Conservation (phyloP, 306 rosid species). For the Cucurbita maxima region DNA sequence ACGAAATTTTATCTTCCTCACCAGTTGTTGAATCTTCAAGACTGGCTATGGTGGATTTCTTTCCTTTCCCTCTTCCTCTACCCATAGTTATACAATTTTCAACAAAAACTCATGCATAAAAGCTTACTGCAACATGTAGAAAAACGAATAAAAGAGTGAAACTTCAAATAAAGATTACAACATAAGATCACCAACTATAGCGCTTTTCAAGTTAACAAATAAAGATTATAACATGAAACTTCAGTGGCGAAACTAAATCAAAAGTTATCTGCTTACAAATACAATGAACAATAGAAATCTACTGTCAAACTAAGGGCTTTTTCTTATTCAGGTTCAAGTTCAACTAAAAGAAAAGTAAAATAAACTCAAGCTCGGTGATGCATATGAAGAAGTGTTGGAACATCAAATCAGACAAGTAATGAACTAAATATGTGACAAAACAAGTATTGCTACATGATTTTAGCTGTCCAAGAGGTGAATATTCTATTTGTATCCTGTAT, state of each 20-base stretch:
- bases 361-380: neutral
- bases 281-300: neutral
- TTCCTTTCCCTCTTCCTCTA: conserved; percentile 58
- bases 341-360: neutral
- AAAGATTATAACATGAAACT: neutral
- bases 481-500: neutral
- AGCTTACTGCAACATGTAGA: neutral
- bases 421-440: neutral
- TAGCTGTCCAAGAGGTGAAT: neutral
- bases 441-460: neutral
- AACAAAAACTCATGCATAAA: neutral
- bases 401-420: neutral
- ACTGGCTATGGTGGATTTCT: conserved; percentile 28
- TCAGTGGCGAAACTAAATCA: neutral
- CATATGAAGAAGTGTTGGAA: neutral
- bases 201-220: neutral
- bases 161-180: too few relatives aligned
- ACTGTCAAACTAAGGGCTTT: neutral
- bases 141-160: neutral
- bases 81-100: conserved; percentile 26
- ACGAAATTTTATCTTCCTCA: conserved; percentile 37
- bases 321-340: neutral
- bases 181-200: neutral
- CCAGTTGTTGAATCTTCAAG: conserved; percentile 33
- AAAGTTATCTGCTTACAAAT: neutral